Conservation (phyloP, 1,139 yeast species). For the Suhomyces chickasaworum region DNA sequence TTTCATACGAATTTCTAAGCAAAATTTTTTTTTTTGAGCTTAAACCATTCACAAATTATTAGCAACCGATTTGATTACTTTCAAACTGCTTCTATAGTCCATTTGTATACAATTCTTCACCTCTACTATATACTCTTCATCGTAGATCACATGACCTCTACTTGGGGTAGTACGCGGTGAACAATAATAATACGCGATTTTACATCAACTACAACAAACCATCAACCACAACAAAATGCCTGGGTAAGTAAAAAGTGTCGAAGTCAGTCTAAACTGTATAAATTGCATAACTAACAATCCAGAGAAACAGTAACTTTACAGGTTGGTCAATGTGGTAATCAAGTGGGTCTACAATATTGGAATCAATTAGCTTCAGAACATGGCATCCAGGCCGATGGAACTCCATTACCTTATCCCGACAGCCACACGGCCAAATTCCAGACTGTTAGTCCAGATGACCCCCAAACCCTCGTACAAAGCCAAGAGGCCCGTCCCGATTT, state of each 20-base stretch:
- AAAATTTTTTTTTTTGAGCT: too few relatives aligned
- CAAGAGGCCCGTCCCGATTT: slow-evolving; percentile 79
- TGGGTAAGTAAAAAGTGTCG: slow-evolving; percentile 11
- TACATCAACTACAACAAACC: too few relatives aligned
- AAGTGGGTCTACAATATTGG: slow-evolving; percentile 94
- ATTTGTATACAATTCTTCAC: too few relatives aligned
- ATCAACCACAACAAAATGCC: slow-evolving; percentile 10
- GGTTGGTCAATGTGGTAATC: slow-evolving; percentile 94
- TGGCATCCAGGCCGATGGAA: slow-evolving; percentile 79
- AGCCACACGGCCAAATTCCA: slow-evolving; percentile 14
- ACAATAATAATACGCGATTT: neutral
- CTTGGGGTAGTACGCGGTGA: neutral
- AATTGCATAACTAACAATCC: slow-evolving; percentile 30
- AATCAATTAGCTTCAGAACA: slow-evolving; percentile 85
- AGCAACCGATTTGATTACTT: too few relatives aligned
- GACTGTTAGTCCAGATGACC: slow-evolving; percentile 2
- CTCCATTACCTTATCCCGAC: slow-evolving; percentile 24
- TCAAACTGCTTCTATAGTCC: too few relatives aligned
- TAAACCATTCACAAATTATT: too few relatives aligned
- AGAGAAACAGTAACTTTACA: slow-evolving; percentile 48
- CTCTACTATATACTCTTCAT: neutral
- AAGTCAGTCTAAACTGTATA: neutral
- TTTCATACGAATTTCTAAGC: too few relatives aligned
- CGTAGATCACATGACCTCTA: neutral
- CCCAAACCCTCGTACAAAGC: neutral